Percentiles rank a stretch among this genome's conserved stretches.
Evolutionary conservation across 805 yeast species (phyloP).

Genomic region (Limtongia smithiae): DNA sequence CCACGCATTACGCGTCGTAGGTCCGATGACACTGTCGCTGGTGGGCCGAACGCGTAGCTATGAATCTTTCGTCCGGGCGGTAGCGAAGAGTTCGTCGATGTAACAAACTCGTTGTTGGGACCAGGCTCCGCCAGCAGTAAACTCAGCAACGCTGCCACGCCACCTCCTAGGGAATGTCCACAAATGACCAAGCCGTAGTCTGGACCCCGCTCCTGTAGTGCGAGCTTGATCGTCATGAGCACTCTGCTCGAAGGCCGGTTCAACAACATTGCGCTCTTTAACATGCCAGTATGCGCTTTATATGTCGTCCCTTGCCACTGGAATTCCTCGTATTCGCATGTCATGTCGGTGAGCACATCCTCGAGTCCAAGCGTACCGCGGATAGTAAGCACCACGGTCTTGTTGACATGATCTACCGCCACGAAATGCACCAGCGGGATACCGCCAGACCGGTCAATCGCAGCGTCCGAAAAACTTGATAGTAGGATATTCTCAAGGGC

Average conservation of each 20-base stretch:
- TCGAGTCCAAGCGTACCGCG: conserved; percentile 38
- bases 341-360: conserved; percentile 37
- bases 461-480: conserved; percentile 34
- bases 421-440: conserved; percentile 37
- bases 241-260: conserved; percentile 31
- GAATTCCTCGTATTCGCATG: conserved; percentile 36
- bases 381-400: conserved; percentile 37
- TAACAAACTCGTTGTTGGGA: conserved; percentile 27
- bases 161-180: conserved; percentile 39
- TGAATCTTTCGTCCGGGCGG: conserved; percentile 35
- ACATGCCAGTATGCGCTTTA: conserved; percentile 38
- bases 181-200: conserved; percentile 37
- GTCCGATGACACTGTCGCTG: conserved; percentile 34
- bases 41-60: conserved; percentile 38
- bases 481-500: conserved; percentile 34
- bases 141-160: conserved; percentile 36
- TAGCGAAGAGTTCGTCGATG: conserved; percentile 27
- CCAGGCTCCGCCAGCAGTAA: conserved; percentile 31
- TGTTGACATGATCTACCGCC: conserved; percentile 35
- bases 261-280: conserved; percentile 33
- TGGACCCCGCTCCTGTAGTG: conserved; percentile 32
- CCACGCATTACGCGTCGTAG: conserved; percentile 31
- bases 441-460: conserved; percentile 31
- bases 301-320: conserved; percentile 34
- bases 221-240: conserved; percentile 31